Conservation (phyloP, 768 basidiomycete species). For the Leccinum barrowsii region DNA sequence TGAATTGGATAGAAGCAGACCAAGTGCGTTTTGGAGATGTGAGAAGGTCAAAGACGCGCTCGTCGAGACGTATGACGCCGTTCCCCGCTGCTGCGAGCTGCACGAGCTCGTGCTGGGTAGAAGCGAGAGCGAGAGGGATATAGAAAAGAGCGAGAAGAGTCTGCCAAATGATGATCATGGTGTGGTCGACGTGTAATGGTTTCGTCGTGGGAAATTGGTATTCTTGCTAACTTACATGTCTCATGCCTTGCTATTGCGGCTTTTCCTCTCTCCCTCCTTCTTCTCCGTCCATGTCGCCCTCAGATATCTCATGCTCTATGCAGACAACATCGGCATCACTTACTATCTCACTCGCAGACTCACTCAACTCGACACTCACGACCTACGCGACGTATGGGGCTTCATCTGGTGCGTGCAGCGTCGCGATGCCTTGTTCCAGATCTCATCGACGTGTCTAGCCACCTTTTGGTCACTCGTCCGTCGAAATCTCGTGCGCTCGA, state of each 20-base stretch:
- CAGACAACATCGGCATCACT: slow-evolving; percentile 88
- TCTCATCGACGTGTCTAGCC: slow-evolving; percentile 46
- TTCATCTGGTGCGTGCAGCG: slow-evolving; percentile 67
- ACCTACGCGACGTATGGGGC: slow-evolving; percentile 84
- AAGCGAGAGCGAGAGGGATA: slow-evolving; percentile 31
- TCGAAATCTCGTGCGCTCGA: slow-evolving; percentile 91
- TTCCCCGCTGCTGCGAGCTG: slow-evolving; percentile 67
- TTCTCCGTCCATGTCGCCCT: slow-evolving; percentile 94
- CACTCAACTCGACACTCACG: slow-evolving; percentile 58
- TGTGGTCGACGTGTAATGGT: neutral
- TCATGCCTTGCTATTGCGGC: slow-evolving; percentile 84
- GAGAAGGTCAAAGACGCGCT: slow-evolving; percentile 72
- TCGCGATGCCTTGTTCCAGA: neutral
- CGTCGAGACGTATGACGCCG: slow-evolving; percentile 81
- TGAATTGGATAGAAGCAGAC: slow-evolving; percentile 85
- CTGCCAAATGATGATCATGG: slow-evolving; percentile 6
- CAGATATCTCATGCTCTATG: slow-evolving; percentile 76
- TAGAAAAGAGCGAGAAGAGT: slow-evolving; percentile 31
- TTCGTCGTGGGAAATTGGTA: slow-evolving; percentile 17
- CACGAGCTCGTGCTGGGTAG: slow-evolving; percentile 54
- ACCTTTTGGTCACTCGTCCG: slow-evolving; percentile 90
- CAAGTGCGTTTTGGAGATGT: slow-evolving; percentile 76
- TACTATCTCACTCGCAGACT: slow-evolving; percentile 84
- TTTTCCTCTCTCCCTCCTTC: slow-evolving; percentile 89
- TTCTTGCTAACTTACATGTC: slow-evolving; percentile 32